These are phyloP conservation scores for Pythium periplocum DNA, from an alignment of 352 stramenopile species.

Conservation along the genomic window DNA sequence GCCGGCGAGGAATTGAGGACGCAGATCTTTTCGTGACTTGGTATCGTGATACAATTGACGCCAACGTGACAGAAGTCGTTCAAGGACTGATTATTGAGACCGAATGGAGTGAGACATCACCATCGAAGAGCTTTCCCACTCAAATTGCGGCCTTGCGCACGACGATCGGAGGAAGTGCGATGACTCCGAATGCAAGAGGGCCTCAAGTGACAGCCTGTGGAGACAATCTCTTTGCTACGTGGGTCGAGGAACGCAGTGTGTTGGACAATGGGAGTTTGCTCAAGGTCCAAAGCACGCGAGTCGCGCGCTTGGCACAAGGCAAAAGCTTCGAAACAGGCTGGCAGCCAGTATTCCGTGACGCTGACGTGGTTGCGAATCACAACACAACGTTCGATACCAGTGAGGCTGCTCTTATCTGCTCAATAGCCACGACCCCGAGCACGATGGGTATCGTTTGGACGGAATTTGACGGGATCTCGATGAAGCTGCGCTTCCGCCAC, in stretches of 20 bases:
- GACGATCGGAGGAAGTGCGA: too few species aligned
- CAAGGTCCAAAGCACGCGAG: conserved; percentile 5
- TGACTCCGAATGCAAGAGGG: too few species aligned
- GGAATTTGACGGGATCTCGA: conserved; percentile 62
- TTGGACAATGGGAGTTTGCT: neutral
- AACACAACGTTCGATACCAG: conserved; percentile 38
- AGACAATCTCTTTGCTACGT: conserved; percentile 35
- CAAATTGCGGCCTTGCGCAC: too few species aligned
- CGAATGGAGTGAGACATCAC: conserved; percentile 27
- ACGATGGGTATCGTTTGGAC: conserved; percentile 53
- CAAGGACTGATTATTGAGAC: conserved; percentile 37
- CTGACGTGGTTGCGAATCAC: conserved; percentile 34
- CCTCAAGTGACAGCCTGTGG: conserved; percentile 30
- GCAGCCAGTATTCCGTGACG: conserved; percentile 4
- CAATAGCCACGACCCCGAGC: conserved; percentile 8
- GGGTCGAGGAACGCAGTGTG: conserved; percentile 23
- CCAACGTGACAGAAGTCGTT: conserved; percentile 40
- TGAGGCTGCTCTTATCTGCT: conserved; percentile 38
- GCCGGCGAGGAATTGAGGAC: conserved; percentile 48
- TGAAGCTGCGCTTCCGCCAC: conserved; percentile 61
- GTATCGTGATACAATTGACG: conserved; percentile 39
- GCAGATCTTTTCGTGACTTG: conserved; percentile 39
- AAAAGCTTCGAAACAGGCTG: neutral
- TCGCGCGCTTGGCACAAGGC: conserved; percentile 7
- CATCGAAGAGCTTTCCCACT: too few species aligned